These are phyloP conservation scores for Tetrapisispora fleetii DNA, from an alignment of 805 yeast genomes.

Conservation along the genomic window DNA sequence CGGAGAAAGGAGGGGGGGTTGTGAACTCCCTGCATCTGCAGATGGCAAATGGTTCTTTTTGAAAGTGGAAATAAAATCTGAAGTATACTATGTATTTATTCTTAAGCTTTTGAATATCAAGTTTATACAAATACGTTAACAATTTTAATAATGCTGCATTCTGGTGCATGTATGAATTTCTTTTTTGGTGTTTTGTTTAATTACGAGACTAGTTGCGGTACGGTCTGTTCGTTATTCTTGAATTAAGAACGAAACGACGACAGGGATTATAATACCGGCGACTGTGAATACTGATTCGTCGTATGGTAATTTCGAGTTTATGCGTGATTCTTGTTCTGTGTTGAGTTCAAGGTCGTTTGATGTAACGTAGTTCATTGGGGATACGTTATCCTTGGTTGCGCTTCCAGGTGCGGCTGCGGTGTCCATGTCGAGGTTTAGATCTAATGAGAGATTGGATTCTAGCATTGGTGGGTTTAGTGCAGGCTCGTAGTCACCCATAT, in stretches of 20 bases:
- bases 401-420: background rate
- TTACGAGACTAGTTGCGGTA: background rate
- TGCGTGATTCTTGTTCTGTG: background rate
- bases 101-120: no score
- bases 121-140: no score
- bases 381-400: background rate
- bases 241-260: slow-evolving; percentile 20
- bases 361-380: background rate
- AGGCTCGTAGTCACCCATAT: background rate
- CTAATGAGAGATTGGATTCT: background rate
- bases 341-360: background rate
- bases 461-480: background rate
- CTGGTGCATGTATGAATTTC: background rate
- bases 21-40: no score
- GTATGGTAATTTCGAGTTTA: background rate
- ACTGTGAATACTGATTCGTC: slow-evolving; percentile 19
- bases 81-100: no score
- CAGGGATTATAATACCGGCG: slow-evolving; percentile 22
- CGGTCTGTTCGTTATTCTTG: slow-evolving; percentile 7
- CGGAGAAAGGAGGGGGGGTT: no score
- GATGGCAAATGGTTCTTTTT: no score
- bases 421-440: background rate
- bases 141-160: no score
- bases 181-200: no score
- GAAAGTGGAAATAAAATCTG: no score